Percentiles rank a stretch among this genome's conserved stretches.
Conservation (phyloP, 2,329 filamentous ascomycete genomes). For the Aspergillus arachidicola region DNA sequence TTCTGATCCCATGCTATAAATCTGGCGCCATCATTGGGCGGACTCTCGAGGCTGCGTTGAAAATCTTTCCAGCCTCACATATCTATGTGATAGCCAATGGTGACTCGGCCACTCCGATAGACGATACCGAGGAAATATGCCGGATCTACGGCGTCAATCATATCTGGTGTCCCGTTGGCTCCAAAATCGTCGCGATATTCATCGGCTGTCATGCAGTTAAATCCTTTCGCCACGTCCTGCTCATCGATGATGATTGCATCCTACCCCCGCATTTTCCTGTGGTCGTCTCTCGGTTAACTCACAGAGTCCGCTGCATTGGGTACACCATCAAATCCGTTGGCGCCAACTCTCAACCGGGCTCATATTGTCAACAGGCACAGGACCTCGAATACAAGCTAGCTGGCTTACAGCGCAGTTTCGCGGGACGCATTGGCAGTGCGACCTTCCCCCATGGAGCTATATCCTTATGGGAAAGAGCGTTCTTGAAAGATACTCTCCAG, state of each 20-base stretch:
- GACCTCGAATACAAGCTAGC: slow-evolving; percentile 58
- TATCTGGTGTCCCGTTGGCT: slow-evolving; percentile 53
- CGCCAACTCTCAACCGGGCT: slow-evolving; percentile 37
- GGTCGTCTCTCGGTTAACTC: slow-evolving; percentile 47
- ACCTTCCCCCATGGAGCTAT: slow-evolving; percentile 57
- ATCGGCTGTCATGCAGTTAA: slow-evolving; percentile 52
- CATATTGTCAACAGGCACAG: slow-evolving; percentile 50
- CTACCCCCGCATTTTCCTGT: slow-evolving; percentile 53
- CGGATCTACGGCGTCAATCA: slow-evolving; percentile 50
- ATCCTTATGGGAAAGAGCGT: slow-evolving; percentile 52
- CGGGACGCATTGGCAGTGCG: slow-evolving; percentile 49
- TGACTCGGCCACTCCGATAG: slow-evolving; percentile 50
- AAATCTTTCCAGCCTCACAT: slow-evolving; percentile 49
- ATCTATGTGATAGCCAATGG: slow-evolving; percentile 55
- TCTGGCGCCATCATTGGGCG: slow-evolving; percentile 45
- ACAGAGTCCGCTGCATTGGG: slow-evolving; percentile 48
- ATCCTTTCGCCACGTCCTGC: slow-evolving; percentile 49
- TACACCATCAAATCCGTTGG: slow-evolving; percentile 55
- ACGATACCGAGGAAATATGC: slow-evolving; percentile 52
- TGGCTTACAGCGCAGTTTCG: slow-evolving; percentile 49
- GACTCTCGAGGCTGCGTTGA: slow-evolving; percentile 49
- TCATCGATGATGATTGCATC: slow-evolving; percentile 55
- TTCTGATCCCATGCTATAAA: slow-evolving; percentile 55
- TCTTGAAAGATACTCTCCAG: slow-evolving; percentile 50
- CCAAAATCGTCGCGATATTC: slow-evolving; percentile 54